These are phyloP conservation scores for Bryopsis sp. DNA, from an alignment of 139 green algal genomes.

Conservation along the genomic window DNA sequence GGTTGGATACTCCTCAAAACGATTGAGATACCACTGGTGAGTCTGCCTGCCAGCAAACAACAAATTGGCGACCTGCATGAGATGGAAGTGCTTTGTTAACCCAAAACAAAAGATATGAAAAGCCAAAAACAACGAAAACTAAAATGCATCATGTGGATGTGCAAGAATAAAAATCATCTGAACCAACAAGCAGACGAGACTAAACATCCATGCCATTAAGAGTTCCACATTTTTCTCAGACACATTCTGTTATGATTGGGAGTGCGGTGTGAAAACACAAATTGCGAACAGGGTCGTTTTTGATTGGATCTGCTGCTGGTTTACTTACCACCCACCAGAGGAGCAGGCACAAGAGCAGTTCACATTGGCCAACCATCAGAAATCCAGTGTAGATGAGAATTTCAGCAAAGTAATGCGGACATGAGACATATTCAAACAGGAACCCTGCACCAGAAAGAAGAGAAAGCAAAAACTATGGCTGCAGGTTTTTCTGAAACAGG, in stretches of 20 bases:
- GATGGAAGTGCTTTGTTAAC: neutral
- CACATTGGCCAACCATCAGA: slow-evolving; percentile 15
- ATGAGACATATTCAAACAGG: slow-evolving; percentile 63
- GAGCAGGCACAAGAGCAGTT: neutral
- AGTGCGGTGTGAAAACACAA: no score
- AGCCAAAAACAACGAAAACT: neutral
- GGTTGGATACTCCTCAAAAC: slow-evolving; percentile 42
- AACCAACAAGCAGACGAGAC: slow-evolving; percentile 8
- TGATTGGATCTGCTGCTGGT: no score
- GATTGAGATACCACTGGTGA: slow-evolving; percentile 44
- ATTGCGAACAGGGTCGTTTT: no score
- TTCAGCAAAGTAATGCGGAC: slow-evolving; percentile 74
- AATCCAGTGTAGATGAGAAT: slow-evolving; percentile 67
- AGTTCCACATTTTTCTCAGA: neutral
- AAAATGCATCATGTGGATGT: neutral
- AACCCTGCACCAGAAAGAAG: neutral
- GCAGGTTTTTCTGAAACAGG: no score
- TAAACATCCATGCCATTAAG: neutral
- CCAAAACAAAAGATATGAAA: neutral
- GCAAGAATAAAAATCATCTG: neutral
- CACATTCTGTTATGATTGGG: neutral
- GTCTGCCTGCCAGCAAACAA: slow-evolving; percentile 49
- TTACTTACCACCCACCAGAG: slow-evolving; percentile 17
- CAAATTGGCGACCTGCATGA: slow-evolving; percentile 53
- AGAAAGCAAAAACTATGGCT: neutral